Base-by-base conservation (phyloP, 305 asterid genomes). In the Rubia tinctorum region DNA sequence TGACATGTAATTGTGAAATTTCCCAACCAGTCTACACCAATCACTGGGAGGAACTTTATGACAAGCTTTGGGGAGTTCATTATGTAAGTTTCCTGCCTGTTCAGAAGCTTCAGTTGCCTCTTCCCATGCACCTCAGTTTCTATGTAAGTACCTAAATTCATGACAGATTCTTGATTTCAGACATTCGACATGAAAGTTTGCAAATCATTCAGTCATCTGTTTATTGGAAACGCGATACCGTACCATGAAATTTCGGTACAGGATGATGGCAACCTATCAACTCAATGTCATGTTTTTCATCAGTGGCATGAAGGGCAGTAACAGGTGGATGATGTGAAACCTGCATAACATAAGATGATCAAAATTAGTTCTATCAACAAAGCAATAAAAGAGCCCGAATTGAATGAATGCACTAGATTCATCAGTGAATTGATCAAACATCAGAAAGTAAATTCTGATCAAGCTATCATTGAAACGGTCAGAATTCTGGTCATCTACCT, bases 11-110 rank as follows among this genome's bases (percentile, higher is more conserved):
- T 76, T 1, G 56, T 80, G 9, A 89, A 92, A 72, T 82, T 89
- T 73, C 99, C 99, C 40, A 82, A 20, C 98, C 99, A 94, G 7
- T 94, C 98, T 10, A 89, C 93, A 6, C 90, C 71, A 8, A 89
- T 89, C 27, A 87, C 0, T 0, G 99, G 99, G 14, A 94, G 59
- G 23, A 94, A 80, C 49, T 89, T 71, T 45, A 92, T 88, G 18
- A 94, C 89, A 3, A 92, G 88, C 17, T 90, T 86, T 1, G 98
- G 98, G 8, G 93, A 83, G 80, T 85, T 89, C 90, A 89, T 86
- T 0, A 79, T 76, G 79, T 94, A 94, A 0, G 89, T 88, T 80
- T 94, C 99, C 0, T 82, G 82, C 73, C 64, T 78, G 77, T 81
- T 80, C 18, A 82, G 64, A 40, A 94, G 87, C 86, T 85, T 94